These are phyloP conservation scores for Tilletia caries DNA, from an alignment of 1,284 basidiomycete genomes.

Conservation along the genomic window DNA sequence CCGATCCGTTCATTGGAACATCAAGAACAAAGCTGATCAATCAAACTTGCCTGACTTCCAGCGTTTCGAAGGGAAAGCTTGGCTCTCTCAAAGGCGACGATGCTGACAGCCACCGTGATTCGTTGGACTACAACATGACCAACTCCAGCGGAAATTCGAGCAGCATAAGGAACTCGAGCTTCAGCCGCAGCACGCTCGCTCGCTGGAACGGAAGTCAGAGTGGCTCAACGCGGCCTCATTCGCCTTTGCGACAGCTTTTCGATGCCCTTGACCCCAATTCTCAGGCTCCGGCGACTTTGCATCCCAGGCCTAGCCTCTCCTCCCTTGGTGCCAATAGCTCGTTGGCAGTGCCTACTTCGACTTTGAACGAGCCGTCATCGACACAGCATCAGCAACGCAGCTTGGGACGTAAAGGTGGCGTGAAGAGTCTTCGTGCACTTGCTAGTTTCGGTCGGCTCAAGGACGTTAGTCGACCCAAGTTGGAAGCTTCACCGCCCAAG, in stretches of 20 bases:
- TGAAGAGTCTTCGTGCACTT: slow-evolving; percentile 10
- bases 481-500: neutral
- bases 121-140: slow-evolving; percentile 1
- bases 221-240: neutral
- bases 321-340: neutral
- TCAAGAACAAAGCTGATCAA: no score
- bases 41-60: no score
- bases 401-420: slow-evolving; percentile 3
- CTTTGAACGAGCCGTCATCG: neutral
- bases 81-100: neutral
- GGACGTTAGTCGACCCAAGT: neutral
- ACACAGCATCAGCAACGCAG: neutral
- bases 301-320: neutral
- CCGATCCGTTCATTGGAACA: neutral
- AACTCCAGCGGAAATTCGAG: neutral
- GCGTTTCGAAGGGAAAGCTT: neutral
- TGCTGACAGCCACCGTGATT: neutral
- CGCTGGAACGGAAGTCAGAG: slow-evolving; percentile 9
- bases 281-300: neutral
- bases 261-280: neutral
- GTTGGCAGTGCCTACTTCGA: neutral
- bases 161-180: neutral
- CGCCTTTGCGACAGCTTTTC: neutral
- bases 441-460: slow-evolving; percentile 4
- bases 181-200: neutral